These are phyloP conservation scores for Remersonia thermophila DNA, from an alignment of 2,329 filamentous ascomycete species.

Conservation along the genomic window DNA sequence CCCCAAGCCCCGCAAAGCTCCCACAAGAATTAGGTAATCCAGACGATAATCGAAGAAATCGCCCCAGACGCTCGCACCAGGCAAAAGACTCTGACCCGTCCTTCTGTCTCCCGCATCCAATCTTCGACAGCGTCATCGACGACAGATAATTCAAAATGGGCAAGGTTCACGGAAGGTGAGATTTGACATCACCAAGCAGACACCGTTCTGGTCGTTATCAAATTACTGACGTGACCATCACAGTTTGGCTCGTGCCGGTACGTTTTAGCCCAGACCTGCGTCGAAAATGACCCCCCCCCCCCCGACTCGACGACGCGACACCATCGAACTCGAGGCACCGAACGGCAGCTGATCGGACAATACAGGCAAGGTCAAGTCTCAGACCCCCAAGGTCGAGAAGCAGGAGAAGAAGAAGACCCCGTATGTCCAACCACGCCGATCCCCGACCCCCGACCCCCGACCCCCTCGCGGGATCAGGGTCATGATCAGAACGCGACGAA, in stretches of 20 bases:
- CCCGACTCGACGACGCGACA: not conserved
- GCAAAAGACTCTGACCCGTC: slow-evolving; percentile 9
- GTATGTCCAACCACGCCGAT: slow-evolving; percentile 12
- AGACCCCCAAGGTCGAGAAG: slow-evolving; percentile 58
- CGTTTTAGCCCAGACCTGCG: slow-evolving; percentile 9
- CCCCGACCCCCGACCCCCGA: no score
- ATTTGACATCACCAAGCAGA: not conserved
- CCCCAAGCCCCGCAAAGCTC: slow-evolving; percentile 16
- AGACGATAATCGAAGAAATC: slow-evolving; percentile 15
- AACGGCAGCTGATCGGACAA: slow-evolving; percentile 6
- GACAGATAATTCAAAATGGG: slow-evolving; percentile 18
- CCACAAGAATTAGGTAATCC: slow-evolving; percentile 17
- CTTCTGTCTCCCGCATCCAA: slow-evolving; percentile 7
- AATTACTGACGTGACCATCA: slow-evolving; percentile 8
- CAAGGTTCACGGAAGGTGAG: slow-evolving; percentile 21
- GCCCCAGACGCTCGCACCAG: not conserved
- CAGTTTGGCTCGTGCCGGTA: slow-evolving; percentile 21
- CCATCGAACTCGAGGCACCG: not conserved
- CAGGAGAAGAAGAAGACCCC: slow-evolving; percentile 21
- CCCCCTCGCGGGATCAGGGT: no score
- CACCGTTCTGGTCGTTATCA: not conserved
- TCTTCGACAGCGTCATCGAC: slow-evolving; percentile 8
- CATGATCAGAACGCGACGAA: no score
- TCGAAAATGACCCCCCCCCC: not conserved
- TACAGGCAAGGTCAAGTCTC: slow-evolving; percentile 89